phyloP scores from a whole-genome alignment of 2,329 filamentous ascomycete species.

The Ilyonectria sp. region DNA sequence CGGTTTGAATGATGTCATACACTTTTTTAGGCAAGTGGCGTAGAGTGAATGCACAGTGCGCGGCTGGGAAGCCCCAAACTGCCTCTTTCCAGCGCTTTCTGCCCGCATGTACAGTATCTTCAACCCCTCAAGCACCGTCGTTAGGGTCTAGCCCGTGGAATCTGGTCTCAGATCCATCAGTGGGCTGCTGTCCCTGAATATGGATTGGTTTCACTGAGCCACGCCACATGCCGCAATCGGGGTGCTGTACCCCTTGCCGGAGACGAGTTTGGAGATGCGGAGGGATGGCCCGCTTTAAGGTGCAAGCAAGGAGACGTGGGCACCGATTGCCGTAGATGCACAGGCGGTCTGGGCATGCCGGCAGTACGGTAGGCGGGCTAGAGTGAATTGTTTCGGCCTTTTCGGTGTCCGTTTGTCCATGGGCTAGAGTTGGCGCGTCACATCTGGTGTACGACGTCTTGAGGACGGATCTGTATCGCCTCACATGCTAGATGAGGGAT shows the following conservation, averaged over 20 bases:
- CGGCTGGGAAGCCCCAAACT: not conserved
- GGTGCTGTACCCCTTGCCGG: slow-evolving; percentile 10
- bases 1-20: not conserved
- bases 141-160: not conserved
- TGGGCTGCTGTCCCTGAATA: not conserved
- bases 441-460: not conserved
- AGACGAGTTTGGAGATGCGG: slow-evolving; percentile 8
- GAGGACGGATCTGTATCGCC: not conserved
- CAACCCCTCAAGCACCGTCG: not conserved
- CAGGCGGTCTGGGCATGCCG: slow-evolving; percentile 35
- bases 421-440: not conserved
- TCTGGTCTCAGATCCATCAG: not conserved
- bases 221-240: not conserved
- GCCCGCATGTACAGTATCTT: not conserved
- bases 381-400: not conserved
- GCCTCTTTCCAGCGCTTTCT: not conserved
- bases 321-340: slow-evolving; percentile 37
- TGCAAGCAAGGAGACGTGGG: slow-evolving; percentile 23
- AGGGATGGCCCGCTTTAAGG: slow-evolving; percentile 19
- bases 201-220: not conserved
- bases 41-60: not conserved
- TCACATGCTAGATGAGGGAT: not conserved
- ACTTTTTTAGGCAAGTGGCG: not conserved
- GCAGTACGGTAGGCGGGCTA: not conserved
- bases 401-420: not conserved